These are phyloP conservation scores for Candida broadrunensis DNA, from an alignment of 805 yeast genomes.

Conservation along the genomic window DNA sequence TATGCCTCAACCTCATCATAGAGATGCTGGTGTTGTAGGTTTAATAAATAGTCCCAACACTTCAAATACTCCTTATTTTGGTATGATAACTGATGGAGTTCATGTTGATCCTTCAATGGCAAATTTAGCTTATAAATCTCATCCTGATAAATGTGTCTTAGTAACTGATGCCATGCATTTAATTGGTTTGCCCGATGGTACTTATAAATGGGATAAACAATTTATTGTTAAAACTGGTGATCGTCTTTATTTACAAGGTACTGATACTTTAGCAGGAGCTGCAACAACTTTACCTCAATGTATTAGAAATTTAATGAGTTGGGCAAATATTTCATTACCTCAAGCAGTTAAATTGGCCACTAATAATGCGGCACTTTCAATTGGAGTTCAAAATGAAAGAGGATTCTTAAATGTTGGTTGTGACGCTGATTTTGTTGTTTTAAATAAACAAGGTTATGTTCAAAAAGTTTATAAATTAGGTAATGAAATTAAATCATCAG, in stretches of 20 bases:
- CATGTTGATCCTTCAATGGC: constrained; percentile 58
- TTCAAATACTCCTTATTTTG: constrained; percentile 42
- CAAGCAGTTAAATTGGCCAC: constrained; percentile 57
- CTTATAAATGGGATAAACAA: constrained; percentile 50
- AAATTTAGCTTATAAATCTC: constrained; percentile 46
- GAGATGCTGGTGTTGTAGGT: constrained; percentile 58
- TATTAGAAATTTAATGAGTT: constrained; percentile 45
- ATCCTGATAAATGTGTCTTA: constrained; percentile 51
- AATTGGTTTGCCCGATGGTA: constrained; percentile 57
- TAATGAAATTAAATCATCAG: constrained; percentile 16
- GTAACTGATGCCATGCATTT: constrained; percentile 61
- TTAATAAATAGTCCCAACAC: constrained; percentile 30
- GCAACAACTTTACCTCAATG: constrained; percentile 55
- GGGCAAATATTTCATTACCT: constrained; percentile 48
- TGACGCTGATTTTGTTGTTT: constrained; percentile 54
- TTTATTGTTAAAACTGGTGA: constrained; percentile 47
- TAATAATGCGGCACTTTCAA: constrained; percentile 49
- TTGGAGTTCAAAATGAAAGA: constrained; percentile 40
- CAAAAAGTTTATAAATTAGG: constrained; percentile 53
- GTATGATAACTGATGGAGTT: constrained; percentile 56
- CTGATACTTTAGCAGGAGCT: constrained; percentile 59
- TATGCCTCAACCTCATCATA: constrained; percentile 59
- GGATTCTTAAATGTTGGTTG: constrained; percentile 52
- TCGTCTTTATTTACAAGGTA: constrained; percentile 46
- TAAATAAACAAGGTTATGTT: constrained; percentile 43